phyloP scores from a whole-genome alignment of 2,329 filamentous ascomycete genomes.

The Stromatinia cepivora region DNA sequence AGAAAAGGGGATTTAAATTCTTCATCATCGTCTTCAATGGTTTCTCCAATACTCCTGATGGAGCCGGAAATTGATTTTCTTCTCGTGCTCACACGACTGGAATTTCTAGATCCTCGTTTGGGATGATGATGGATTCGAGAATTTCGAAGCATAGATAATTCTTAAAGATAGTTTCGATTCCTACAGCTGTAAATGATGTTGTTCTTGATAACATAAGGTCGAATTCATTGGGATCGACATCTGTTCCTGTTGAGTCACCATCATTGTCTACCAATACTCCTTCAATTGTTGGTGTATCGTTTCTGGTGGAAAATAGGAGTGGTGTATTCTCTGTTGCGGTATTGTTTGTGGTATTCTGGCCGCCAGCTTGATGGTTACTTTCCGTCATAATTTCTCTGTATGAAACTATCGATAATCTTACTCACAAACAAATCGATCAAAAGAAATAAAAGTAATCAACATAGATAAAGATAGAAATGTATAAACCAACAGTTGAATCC shows the following conservation, averaged over 20 bases:
- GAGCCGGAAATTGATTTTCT: slow-evolving; percentile 32
- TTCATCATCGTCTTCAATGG: slow-evolving; percentile 24
- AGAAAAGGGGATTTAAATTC: slow-evolving; percentile 40
- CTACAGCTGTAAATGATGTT: slow-evolving; percentile 36
- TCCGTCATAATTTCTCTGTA: neutral
- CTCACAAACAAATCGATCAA: neutral
- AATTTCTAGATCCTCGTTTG: slow-evolving; percentile 25
- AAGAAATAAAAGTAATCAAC: neutral
- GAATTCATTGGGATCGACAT: slow-evolving; percentile 39
- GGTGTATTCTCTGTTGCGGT: slow-evolving; percentile 18
- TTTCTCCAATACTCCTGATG: slow-evolving; percentile 26
- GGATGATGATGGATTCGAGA: slow-evolving; percentile 34
- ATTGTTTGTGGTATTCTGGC: neutral
- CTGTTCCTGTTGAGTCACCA: slow-evolving; percentile 44
- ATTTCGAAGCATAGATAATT: slow-evolving; percentile 39
- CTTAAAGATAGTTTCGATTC: slow-evolving; percentile 38
- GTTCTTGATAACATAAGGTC: slow-evolving; percentile 37
- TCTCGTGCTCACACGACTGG: slow-evolving; percentile 30
- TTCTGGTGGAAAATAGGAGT: slow-evolving; percentile 24
- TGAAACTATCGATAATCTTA: neutral
- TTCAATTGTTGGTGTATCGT: slow-evolving; percentile 21
- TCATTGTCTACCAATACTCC: slow-evolving; percentile 26
- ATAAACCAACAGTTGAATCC: neutral
- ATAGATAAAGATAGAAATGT: neutral
- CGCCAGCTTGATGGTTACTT: neutral